A percentile compares a stretch with the other conserved stretches of the same genome.
Conservation (phyloP, 106 monocot genomes). For the Apostasia ramifera region DNA sequence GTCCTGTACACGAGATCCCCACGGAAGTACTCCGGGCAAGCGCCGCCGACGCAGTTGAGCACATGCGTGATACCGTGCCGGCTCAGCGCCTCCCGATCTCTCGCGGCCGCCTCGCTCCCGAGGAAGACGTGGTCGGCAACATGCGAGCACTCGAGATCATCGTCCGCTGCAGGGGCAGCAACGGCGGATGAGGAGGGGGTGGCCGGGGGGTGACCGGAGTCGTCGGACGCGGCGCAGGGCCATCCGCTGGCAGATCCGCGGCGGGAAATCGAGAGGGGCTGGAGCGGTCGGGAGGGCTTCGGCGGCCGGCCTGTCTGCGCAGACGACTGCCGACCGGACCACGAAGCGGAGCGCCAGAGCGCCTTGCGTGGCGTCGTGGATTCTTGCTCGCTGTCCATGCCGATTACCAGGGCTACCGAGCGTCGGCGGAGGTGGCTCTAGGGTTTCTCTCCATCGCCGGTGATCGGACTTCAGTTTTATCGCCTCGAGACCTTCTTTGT, state of each 20-base stretch:
- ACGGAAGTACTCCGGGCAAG: conserved; percentile 51
- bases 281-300: conserved; percentile 25
- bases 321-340: conserved; percentile 25
- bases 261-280: conserved; percentile 15
- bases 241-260: conserved; percentile 11
- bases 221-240: conserved; percentile 34
- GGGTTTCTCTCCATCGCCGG: too few relatives aligned
- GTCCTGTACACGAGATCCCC: conserved; percentile 50
- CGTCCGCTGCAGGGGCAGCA: conserved; percentile 2
- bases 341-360: conserved; percentile 53
- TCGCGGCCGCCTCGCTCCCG: conserved; percentile 54
- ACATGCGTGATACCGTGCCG: conserved; percentile 73
- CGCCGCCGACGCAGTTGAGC: conserved; percentile 68
- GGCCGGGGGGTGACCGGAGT: conserved; percentile 13
- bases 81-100: conserved; percentile 45
- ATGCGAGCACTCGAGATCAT: conserved; percentile 45
- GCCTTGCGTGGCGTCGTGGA: conserved; percentile 3
- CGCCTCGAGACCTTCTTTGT: too few relatives aligned
- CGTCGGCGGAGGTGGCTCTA: not conserved
- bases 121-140: conserved; percentile 67
- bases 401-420: not conserved
- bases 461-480: not conserved
- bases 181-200: conserved; percentile 11
- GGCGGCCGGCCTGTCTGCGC: conserved; percentile 11
- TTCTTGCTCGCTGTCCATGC: not conserved